Percentiles rank a stretch among this genome's conserved stretches.
These are phyloP conservation scores for Aspergillus unguis DNA, from an alignment of 2,329 filamentous ascomycete genomes.

Conservation along the genomic window DNA sequence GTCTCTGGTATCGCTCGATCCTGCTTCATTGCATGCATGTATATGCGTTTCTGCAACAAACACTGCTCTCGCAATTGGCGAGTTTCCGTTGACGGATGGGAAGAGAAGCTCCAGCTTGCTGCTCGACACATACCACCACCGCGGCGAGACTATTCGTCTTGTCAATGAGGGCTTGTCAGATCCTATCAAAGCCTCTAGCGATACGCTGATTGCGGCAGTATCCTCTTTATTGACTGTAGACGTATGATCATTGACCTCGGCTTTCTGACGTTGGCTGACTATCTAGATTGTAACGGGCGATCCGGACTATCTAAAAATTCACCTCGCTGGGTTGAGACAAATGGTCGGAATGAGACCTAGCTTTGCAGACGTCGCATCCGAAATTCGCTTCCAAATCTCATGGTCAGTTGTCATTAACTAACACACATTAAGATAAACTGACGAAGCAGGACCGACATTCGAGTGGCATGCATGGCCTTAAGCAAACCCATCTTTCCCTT, in stretches of 20 bases:
- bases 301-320: slow-evolving; percentile 39
- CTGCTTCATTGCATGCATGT: slow-evolving; percentile 35
- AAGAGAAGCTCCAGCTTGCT: slow-evolving; percentile 29
- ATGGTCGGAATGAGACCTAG: slow-evolving; percentile 38
- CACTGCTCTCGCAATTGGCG: slow-evolving; percentile 31
- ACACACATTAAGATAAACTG: not conserved
- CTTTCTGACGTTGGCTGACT: slow-evolving; percentile 11
- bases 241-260: slow-evolving; percentile 22
- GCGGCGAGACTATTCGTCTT: slow-evolving; percentile 38
- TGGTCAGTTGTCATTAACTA: slow-evolving; percentile 23
- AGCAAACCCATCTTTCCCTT: slow-evolving; percentile 40
- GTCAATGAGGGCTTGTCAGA: slow-evolving; percentile 40
- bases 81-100: slow-evolving; percentile 33
- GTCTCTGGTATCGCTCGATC: slow-evolving; percentile 34
- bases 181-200: slow-evolving; percentile 37
- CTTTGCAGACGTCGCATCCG: slow-evolving; percentile 36
- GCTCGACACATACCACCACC: slow-evolving; percentile 38
- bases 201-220: slow-evolving; percentile 39
- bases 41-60: slow-evolving; percentile 40
- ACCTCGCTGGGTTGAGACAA: slow-evolving; percentile 38
- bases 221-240: slow-evolving; percentile 40
- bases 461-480: slow-evolving; percentile 39
- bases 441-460: slow-evolving; percentile 37
- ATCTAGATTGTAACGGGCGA: slow-evolving; percentile 38
- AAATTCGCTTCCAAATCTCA: slow-evolving; percentile 40